These are phyloP conservation scores for Trichophyton mentagrophytes DNA, from an alignment of 2,329 filamentous ascomycete species.

Conservation along the genomic window DNA sequence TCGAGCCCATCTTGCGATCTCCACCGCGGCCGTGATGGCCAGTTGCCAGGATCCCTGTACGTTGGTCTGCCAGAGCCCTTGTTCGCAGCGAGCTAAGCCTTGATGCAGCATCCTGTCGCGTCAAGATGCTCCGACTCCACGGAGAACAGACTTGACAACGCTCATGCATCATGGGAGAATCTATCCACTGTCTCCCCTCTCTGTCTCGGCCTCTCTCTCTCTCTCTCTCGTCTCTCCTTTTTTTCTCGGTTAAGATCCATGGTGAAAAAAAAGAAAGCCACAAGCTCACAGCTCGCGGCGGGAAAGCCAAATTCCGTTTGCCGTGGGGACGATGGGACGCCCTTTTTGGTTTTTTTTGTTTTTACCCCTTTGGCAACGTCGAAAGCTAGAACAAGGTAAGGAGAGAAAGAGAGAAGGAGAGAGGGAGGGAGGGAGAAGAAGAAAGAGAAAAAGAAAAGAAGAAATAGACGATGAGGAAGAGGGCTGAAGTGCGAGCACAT, in stretches of 20 bases:
- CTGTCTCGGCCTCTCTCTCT: background rate
- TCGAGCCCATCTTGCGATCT: background rate
- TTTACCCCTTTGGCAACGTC: too few relatives aligned
- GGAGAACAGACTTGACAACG: background rate
- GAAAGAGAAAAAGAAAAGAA: background rate
- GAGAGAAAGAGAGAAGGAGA: background rate
- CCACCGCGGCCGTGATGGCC: background rate
- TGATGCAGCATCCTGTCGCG: slow-evolving; percentile 3
- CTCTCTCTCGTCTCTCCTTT: background rate
- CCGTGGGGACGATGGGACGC: background rate
- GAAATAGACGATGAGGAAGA: background rate
- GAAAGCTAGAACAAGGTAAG: background rate
- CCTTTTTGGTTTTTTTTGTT: background rate
- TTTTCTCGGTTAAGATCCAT: background rate
- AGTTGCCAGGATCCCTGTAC: background rate
- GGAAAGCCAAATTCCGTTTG: background rate
- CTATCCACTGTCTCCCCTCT: background rate
- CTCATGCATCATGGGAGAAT: background rate
- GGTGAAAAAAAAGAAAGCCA: background rate
- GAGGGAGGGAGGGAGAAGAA: background rate
- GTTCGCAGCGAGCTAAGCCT: background rate
- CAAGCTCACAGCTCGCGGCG: too few relatives aligned
- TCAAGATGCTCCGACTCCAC: slow-evolving; percentile 1
- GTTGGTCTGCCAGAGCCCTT: background rate
- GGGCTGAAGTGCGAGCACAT: background rate